These are phyloP conservation scores for Ogataea henricii DNA, from an alignment of 805 yeast species.

Conservation along the genomic window DNA sequence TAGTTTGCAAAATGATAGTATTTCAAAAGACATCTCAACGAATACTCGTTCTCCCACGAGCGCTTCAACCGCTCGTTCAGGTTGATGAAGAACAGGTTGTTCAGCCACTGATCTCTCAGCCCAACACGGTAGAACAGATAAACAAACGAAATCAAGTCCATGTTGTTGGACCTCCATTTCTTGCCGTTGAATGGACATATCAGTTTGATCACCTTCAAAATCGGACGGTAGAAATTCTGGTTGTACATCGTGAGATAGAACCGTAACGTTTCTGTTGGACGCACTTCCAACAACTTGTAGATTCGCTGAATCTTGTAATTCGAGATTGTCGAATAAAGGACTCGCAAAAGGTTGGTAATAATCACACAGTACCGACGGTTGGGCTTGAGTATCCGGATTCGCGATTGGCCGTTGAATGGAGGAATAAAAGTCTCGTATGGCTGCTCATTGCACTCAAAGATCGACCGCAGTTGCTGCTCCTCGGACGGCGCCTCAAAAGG, in stretches of 20 bases:
- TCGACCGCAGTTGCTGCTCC: conserved; percentile 15
- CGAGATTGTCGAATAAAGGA: conserved; percentile 55
- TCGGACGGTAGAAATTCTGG: conserved; percentile 62
- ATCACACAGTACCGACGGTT: conserved; percentile 48
- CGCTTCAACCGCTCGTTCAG: conserved; percentile 71
- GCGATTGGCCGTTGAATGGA: conserved; percentile 33
- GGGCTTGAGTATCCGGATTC: conserved; percentile 25
- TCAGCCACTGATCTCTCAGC: conserved; percentile 84
- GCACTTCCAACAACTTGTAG: conserved; percentile 59
- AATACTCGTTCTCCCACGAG: conserved; percentile 83
- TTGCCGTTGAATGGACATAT: conserved; percentile 89
- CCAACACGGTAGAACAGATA: conserved; percentile 73
- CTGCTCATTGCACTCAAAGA: conserved; percentile 19
- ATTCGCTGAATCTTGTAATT: conserved; percentile 75
- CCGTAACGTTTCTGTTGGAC: conserved; percentile 64
- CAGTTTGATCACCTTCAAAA: conserved; percentile 72
- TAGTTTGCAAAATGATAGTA: conserved; percentile 70
- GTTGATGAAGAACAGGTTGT: conserved; percentile 77
- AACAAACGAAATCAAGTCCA: conserved; percentile 90
- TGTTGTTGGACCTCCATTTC: conserved; percentile 89
- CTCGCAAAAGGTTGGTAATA: conserved; percentile 52
- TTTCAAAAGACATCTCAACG: conserved; percentile 75
- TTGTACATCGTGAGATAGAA: conserved; percentile 63
- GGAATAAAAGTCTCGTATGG: conserved; percentile 26
- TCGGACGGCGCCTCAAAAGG: conserved; percentile 18